Percentiles rank a stretch among this genome's conserved stretches.
These are phyloP conservation scores for Mycena rebaudengoi DNA, from an alignment of 768 basidiomycete species.

Conservation along the genomic window DNA sequence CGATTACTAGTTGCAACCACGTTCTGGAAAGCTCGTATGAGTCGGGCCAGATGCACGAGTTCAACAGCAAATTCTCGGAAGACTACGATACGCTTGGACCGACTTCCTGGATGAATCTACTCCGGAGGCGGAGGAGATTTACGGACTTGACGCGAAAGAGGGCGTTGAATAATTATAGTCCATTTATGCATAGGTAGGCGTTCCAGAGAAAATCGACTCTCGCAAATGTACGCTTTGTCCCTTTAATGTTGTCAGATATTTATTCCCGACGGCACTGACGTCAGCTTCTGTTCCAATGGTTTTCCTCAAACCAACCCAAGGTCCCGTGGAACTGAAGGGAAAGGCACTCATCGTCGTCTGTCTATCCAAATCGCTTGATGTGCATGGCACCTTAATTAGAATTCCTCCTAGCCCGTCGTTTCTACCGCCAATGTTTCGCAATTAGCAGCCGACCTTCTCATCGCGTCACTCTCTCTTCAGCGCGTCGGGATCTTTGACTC, in stretches of 20 bases:
- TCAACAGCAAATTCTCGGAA: conserved; percentile 44
- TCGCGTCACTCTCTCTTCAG: conserved; percentile 67
- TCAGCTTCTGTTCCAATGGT: too few relatives aligned
- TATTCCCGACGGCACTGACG: too few relatives aligned
- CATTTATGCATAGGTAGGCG: too few relatives aligned
- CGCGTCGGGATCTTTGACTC: conserved; percentile 72
- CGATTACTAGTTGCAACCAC: conserved; percentile 44
- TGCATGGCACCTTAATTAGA: conserved; percentile 5
- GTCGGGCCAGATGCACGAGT: conserved; percentile 49
- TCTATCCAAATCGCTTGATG: conserved; percentile 21
- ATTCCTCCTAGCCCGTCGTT: conserved; percentile 64
- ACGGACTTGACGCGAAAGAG: background rate
- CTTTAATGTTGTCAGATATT: too few relatives aligned
- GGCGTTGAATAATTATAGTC: background rate
- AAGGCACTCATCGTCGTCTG: conserved; percentile 57
- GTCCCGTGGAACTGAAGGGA: conserved; percentile 38
- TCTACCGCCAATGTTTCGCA: conserved; percentile 87
- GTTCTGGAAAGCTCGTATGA: conserved; percentile 42
- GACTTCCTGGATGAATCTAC: conserved; percentile 48
- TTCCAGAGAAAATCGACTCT: too few relatives aligned
- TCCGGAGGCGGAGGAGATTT: conserved; percentile 30
- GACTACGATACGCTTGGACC: conserved; percentile 47
- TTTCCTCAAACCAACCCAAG: conserved; percentile 44
- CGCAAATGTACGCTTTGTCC: too few relatives aligned
- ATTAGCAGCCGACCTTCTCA: conserved; percentile 77